Conservation (phyloP, 2,329 filamentous ascomycete species). For the Balansia obtecta region DNA sequence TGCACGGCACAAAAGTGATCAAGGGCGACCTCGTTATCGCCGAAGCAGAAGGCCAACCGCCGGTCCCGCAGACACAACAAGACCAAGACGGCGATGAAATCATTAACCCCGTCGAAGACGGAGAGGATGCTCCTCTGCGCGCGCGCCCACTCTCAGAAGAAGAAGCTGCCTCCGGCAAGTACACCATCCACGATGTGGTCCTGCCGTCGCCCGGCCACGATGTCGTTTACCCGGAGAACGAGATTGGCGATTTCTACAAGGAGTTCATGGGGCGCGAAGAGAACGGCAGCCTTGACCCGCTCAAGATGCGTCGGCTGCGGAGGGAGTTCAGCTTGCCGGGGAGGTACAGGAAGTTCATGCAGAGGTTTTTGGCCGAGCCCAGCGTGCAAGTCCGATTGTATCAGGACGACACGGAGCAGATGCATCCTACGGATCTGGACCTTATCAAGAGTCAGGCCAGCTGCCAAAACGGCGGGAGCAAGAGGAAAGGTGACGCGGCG, state of each 20-base stretch:
- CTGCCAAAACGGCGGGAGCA: constrained; percentile 6
- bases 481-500: constrained; percentile 9
- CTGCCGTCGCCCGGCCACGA: constrained; percentile 89
- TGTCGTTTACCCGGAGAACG: constrained; percentile 73
- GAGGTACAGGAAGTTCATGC: constrained; percentile 75
- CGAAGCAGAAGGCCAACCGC: constrained; percentile 20
- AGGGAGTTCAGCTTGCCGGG: constrained; percentile 83
- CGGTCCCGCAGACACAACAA: constrained; percentile 31
- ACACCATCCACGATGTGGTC: constrained; percentile 77
- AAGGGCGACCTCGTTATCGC: constrained; percentile 73
- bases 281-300: constrained; percentile 69
- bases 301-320: constrained; percentile 75
- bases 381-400: constrained; percentile 62
- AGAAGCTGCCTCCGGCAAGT: constrained; percentile 68
- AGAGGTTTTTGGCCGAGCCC: constrained; percentile 52
- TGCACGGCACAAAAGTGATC: constrained; percentile 59
- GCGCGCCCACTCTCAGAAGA: constrained; percentile 62
- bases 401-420: constrained; percentile 59
- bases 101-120: constrained; percentile 29
- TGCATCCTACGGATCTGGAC: constrained; percentile 81
- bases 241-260: constrained; percentile 71
- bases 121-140: constrained; percentile 33
- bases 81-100: constrained; percentile 44
- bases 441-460: constrained; percentile 32
- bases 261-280: constrained; percentile 72